phyloP scores from a whole-genome alignment of 768 basidiomycete genomes.

The Tylopilus sp. region DNA sequence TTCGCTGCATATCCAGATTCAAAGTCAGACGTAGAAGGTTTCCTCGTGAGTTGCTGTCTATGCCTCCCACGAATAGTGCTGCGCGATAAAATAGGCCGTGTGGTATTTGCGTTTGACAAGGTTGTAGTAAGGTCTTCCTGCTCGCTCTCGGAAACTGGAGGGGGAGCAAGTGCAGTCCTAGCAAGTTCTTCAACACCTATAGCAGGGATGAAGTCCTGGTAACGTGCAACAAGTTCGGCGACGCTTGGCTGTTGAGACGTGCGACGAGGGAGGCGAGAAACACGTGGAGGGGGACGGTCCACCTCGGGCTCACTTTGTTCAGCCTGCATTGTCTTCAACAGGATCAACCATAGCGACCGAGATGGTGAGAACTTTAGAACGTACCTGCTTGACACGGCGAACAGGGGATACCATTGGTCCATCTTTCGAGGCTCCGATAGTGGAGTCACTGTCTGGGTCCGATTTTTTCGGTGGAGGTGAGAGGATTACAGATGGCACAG shows the following conservation, averaged over 20 bases:
- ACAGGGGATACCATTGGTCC: conserved; percentile 13
- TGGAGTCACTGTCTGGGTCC: conserved; percentile 80
- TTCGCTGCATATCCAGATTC: conserved; percentile 93
- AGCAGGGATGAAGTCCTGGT: conserved; percentile 72
- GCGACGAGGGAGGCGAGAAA: conserved; percentile 65
- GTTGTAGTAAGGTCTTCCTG: conserved; percentile 50
- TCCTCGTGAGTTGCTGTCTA: conserved; percentile 43
- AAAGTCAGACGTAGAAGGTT: conserved; percentile 75
- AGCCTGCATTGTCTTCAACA: conserved; percentile 18
- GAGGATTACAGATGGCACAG: conserved; percentile 7
- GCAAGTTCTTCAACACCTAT: conserved; percentile 70
- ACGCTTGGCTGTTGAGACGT: conserved; percentile 59
- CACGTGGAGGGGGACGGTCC: conserved; percentile 28
- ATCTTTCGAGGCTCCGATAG: conserved; percentile 59
- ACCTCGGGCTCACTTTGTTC: conserved; percentile 20
- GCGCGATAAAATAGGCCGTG: conserved; percentile 31
- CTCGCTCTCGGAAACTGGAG: conserved; percentile 74
- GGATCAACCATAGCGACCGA: conserved; percentile 7
- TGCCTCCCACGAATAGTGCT: conserved; percentile 46
- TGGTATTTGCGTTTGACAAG: conserved; percentile 11
- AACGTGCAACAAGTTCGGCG: conserved; percentile 81
- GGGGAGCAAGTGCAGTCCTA: conserved; percentile 65
- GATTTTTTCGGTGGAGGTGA: conserved; percentile 37
- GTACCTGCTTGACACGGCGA: conserved; percentile 26
- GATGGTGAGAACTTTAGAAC: conserved; percentile 5